Percentiles rank a stretch among this genome's conserved stretches.
These are phyloP conservation scores for Podaxis sp. DNA, from an alignment of 768 basidiomycete species.

Conservation along the genomic window DNA sequence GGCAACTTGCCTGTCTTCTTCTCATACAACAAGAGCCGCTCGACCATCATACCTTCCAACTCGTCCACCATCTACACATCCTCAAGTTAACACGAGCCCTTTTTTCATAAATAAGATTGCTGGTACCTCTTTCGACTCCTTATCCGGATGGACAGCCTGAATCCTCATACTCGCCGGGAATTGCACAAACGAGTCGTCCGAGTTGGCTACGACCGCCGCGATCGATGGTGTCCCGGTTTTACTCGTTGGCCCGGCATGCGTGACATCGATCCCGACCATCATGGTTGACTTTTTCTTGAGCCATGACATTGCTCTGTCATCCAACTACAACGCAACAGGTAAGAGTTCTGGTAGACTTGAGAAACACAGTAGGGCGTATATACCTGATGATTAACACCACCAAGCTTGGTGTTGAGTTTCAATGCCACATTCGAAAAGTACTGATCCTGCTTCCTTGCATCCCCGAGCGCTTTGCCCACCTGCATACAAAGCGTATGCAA, in stretches of 20 bases:
- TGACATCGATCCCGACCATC: conserved; percentile 85
- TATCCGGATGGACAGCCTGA: conserved; percentile 45
- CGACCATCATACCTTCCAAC: conserved; percentile 65
- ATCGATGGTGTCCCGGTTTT: conserved; percentile 76
- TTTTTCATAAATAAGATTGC: neutral
- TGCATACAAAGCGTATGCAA: conserved; percentile 77
- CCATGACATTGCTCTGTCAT: conserved; percentile 58
- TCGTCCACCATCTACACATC: conserved; percentile 68
- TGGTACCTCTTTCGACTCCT: conserved; percentile 39
- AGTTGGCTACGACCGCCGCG: conserved; percentile 79
- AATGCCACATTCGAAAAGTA: conserved; percentile 82
- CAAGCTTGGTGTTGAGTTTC: conserved; percentile 83
- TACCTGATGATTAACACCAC: conserved; percentile 73
- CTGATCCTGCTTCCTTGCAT: conserved; percentile 63
- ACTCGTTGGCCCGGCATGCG: conserved; percentile 72
- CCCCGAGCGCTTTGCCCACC: conserved; percentile 55
- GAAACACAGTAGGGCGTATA: conserved; percentile 6
- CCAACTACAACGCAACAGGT: conserved; percentile 38
- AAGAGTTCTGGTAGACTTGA: neutral
- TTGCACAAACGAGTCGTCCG: conserved; percentile 68
- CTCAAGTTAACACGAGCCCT: neutral
- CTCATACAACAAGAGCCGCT: conserved; percentile 61
- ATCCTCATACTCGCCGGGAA: conserved; percentile 75
- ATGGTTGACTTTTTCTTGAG: conserved; percentile 68
- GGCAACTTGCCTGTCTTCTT: conserved; percentile 59